Evolutionary conservation across 148 eudicot species (phyloP), one percentile per base, ranked within the genome.

Genomic region (Chenopodium formosanum): DNA sequence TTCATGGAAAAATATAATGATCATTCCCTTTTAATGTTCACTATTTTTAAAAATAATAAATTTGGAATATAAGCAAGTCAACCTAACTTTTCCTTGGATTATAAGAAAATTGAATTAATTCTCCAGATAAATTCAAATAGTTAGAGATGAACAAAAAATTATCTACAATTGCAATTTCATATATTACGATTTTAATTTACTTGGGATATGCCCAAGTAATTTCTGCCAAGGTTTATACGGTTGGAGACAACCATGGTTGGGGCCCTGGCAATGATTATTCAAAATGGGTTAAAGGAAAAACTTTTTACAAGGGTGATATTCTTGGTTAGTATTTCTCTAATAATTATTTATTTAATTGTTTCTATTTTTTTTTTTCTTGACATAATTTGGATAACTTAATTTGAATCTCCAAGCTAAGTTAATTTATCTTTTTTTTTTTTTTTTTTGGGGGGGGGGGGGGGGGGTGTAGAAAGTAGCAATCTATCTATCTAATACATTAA

Each of bases 181-280:
- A 23, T 29, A 40, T 40, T 40, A 46, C 77, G 16, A 25, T 67
- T 47, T 12, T 83, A 50, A 60, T 71, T 69, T 75, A 71, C 4
- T 46, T 84, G 27, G 77, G 79, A 47, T 75, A 34, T 60, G 46
- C 48, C 11, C 75, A 67, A 50, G 2, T 37, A 53, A 53, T 34
- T 46, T 70, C 25, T 32, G 79, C 80, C 25, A 80, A 29, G 20
- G 77, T 84, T 76, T 75, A 84, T 12, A 62, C 0, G 16, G 86
- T 80, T 32, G 86, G 86, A 17, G 86, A 84, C 11, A 40, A 65
- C n/a, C 6, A 22, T 7, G 53, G 83, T 67, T 84, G 86, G 86
- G 86, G 53, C 9, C 86, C 83, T 1, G 80, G 76, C 19, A 46
- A 46, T 56, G 76, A 80, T 20, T 75, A 75, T n/a, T 69, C 86